phyloP scores from a whole-genome alignment of 2,329 filamentous ascomycete genomes.

The Colletotrichum caudatum region DNA sequence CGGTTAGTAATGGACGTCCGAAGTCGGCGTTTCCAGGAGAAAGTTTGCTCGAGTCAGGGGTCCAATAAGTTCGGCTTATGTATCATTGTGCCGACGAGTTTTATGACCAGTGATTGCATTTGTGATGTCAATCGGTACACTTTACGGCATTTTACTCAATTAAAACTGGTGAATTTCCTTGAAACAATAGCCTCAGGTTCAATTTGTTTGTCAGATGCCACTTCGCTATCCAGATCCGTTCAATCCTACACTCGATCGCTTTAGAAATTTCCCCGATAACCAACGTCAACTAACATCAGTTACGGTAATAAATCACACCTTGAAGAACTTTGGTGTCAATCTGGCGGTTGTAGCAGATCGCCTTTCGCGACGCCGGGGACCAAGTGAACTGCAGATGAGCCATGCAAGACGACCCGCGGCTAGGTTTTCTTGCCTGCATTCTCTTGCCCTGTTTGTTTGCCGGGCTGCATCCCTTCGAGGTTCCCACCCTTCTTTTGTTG shows the following conservation, averaged over 20 bases:
- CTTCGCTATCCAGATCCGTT: background rate
- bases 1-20: background rate
- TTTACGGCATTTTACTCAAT: too few species aligned
- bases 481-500: slow-evolving; percentile 23
- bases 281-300: background rate
- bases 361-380: background rate
- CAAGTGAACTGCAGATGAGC: background rate
- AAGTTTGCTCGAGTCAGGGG: background rate
- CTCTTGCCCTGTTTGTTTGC: slow-evolving; percentile 2
- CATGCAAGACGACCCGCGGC: background rate
- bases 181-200: background rate
- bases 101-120: background rate
- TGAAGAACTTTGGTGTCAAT: background rate
- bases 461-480: slow-evolving; percentile 10
- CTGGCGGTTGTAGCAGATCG: background rate
- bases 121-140: background rate
- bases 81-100: background rate
- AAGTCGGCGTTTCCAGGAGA: background rate
- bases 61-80: background rate
- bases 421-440: slow-evolving; percentile 18
- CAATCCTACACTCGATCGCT: background rate
- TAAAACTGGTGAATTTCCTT: background rate
- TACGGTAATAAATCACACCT: too few species aligned
- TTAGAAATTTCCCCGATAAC: background rate
- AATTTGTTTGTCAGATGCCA: background rate